These are phyloP conservation scores for Phytophthora quininea DNA, from an alignment of 352 stramenopile genomes.

Conservation along the genomic window DNA sequence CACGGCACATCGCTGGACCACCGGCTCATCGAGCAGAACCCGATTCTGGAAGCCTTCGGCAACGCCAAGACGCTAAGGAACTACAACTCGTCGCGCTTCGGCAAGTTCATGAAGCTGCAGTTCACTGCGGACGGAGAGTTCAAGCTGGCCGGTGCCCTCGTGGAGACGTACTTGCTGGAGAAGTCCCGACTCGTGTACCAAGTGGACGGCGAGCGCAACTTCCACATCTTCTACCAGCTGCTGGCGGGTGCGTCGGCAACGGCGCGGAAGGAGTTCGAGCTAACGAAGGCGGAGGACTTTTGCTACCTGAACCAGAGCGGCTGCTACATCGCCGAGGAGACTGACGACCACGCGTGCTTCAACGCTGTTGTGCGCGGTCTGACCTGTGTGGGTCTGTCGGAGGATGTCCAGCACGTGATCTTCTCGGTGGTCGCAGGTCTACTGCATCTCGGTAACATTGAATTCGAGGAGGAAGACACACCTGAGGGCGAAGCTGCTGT, in stretches of 20 bases:
- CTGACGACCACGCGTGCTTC: constrained; percentile 90
- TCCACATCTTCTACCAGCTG: constrained; percentile 96
- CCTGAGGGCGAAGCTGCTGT: constrained; percentile 76
- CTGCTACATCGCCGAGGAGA: constrained; percentile 92
- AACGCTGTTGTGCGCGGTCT: constrained; percentile 72
- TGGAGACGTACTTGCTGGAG: constrained; percentile 90
- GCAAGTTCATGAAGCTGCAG: constrained; percentile 96
- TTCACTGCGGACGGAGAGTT: constrained; percentile 90
- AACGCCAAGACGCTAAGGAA: constrained; percentile 96
- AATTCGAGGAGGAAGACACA: constrained; percentile 92
- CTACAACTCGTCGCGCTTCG: constrained; percentile 95
- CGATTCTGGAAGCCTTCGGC: constrained; percentile 95
- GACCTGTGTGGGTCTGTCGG: constrained; percentile 79
- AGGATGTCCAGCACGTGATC: constrained; percentile 76
- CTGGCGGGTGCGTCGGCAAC: constrained; percentile 64
- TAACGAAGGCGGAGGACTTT: constrained; percentile 87
- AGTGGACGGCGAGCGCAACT: constrained; percentile 93
- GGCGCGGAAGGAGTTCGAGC: constrained; percentile 64
- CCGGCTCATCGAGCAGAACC: constrained; percentile 91
- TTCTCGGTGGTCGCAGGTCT: constrained; percentile 94
- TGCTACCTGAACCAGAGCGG: constrained; percentile 95
- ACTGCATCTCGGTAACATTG: constrained; percentile 96
- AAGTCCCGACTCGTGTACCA: constrained; percentile 90
- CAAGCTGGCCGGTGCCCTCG: constrained; percentile 84
- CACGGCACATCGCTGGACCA: constrained; percentile 76